Evolutionary conservation across 768 basidiomycete genomes (phyloP).

Genomic region (Daedaleopsis nitida): DNA sequence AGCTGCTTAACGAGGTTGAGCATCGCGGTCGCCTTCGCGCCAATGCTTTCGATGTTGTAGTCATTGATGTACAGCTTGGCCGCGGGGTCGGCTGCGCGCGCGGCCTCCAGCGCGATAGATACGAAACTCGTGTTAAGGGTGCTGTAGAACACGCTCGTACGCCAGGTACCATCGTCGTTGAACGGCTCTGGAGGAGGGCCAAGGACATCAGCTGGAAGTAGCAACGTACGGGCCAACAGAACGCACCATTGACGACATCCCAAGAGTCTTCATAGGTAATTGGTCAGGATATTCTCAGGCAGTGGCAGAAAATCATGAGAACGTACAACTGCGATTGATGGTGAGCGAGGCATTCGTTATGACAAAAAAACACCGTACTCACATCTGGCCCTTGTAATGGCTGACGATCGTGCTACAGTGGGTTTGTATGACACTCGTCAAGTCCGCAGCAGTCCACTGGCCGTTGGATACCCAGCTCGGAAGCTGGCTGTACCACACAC

Average conservation of each 20-base stretch:
- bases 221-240: not conserved
- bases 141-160: constrained; percentile 53
- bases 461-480: constrained; percentile 51
- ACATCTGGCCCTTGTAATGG: constrained; percentile 57
- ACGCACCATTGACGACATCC: constrained; percentile 53
- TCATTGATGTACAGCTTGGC: constrained; percentile 59
- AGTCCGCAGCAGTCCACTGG: constrained; percentile 42
- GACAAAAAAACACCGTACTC: constrained; percentile 11
- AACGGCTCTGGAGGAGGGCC: constrained; percentile 41
- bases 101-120: constrained; percentile 51
- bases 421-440: constrained; percentile 46
- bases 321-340: constrained; percentile 20
- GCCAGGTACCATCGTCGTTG: constrained; percentile 62
- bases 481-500: constrained; percentile 54
- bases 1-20: constrained; percentile 53
- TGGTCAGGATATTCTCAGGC: too few species aligned
- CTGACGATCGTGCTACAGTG: constrained; percentile 53
- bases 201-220: not conserved
- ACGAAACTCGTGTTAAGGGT: constrained; percentile 51
- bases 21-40: constrained; percentile 58
- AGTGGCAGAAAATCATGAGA: not conserved
- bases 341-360: not conserved
- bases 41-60: constrained; percentile 38
- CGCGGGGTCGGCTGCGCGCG: constrained; percentile 54
- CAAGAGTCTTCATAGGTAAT: constrained; percentile 38